Base-by-base conservation (phyloP, 1,139 yeast genomes). In the Suhomyces yuchorum region DNA sequence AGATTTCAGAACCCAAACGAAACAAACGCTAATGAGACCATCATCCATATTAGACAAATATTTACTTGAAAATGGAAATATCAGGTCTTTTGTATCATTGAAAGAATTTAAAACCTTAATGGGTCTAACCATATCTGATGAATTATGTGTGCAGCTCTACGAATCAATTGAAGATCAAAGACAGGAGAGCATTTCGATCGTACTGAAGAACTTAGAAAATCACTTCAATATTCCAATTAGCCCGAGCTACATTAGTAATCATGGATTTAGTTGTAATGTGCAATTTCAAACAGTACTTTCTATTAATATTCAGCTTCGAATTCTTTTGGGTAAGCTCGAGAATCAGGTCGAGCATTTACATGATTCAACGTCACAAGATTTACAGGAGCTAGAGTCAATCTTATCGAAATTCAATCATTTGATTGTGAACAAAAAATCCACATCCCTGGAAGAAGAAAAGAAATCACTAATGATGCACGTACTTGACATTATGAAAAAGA, bases 391-490 rank as follows among this genome's bases (percentile, higher is more conserved):
- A 15, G 15, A 40, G 9, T 20, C 18, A 11, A n/a, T 40, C 17
- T 22, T 22, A 9, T 11, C 12, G 1, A 55, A 57, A 17, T 49
- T 63, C 34, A 57, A 57, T 46, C 62, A 57, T 37, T 54, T 62
- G 44, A 51, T 57, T 4, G 3, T 4, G 2, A 30, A 15, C 18
- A 12, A 15, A 8, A 8, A 7, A 14, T 14, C 34, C 7, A 30
- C 18, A 30, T 8, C 14, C 14, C 8, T 30, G 8, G 4, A 30
- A 15, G 22, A 41, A 11, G 37, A 36, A 4, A 19, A 35, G 6
- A 40, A 37, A 3, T 19, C 26, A 8, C 36, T 46, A 8, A n/a
- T 51, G 3, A 17, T 34, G 9, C 54, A 54, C 15, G 53, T 52
- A 3, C 18, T 30, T 6, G 34, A 30, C 11, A 14, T 30, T 8